These are phyloP conservation scores for Pestalotiopsis sp. DNA, from an alignment of 2,329 filamentous ascomycete species.

Conservation along the genomic window DNA sequence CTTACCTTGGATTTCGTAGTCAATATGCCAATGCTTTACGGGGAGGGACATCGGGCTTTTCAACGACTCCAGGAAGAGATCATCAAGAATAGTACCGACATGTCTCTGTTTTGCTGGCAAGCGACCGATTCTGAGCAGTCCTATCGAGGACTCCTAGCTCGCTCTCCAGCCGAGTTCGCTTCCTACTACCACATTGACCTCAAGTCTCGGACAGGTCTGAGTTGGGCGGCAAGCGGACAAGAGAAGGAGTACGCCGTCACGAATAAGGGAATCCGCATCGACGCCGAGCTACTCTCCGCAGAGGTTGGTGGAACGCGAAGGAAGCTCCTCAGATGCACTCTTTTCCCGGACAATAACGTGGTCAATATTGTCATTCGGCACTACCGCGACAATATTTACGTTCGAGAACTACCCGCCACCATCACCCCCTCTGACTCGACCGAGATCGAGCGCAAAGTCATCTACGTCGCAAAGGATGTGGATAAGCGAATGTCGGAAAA, in stretches of 20 bases:
- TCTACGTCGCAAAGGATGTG: not conserved
- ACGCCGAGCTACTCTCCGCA: not conserved
- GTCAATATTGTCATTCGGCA: not conserved
- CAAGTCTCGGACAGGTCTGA: not conserved
- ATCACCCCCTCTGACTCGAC: not conserved
- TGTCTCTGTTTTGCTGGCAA: not conserved
- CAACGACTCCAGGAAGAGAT: constrained; percentile 11
- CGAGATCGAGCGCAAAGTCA: not conserved
- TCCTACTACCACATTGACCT: not conserved
- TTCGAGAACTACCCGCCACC: not conserved
- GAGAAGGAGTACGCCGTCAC: not conserved
- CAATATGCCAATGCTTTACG: constrained; percentile 14
- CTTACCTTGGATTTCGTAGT: not conserved
- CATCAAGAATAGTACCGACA: not conserved
- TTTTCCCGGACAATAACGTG: not conserved
- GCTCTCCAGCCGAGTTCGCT: not conserved
- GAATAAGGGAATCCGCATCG: not conserved
- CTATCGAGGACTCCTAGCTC: not conserved
- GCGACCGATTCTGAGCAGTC: not conserved
- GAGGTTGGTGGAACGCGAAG: not conserved
- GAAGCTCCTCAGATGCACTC: not conserved
- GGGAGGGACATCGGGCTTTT: constrained; percentile 9
- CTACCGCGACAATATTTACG: not conserved
- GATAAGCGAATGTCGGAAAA: not conserved
- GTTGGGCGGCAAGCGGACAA: not conserved